phyloP scores from a whole-genome alignment of 257 asterid species.

The Nicotiana sylvestris region DNA sequence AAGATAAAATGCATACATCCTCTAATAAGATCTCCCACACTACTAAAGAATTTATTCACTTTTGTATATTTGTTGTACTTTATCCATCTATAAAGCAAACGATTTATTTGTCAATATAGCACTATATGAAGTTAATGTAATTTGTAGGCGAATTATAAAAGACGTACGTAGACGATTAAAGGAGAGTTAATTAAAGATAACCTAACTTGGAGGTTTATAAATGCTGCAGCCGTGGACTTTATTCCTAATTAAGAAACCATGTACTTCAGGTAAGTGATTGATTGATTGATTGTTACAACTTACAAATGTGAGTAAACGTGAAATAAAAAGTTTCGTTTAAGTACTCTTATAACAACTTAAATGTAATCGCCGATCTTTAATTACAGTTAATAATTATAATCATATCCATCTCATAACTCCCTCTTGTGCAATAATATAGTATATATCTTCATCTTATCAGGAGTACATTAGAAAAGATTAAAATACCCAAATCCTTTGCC shows the following conservation, averaged over 20 bases:
- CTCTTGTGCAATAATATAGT: not conserved
- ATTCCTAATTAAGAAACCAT: not conserved
- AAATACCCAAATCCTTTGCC: not conserved
- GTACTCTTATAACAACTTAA: not conserved
- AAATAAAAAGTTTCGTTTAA: not conserved
- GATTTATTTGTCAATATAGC: not conserved
- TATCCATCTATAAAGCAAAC: not conserved
- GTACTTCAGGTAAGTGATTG: not conserved
- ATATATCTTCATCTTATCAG: not conserved
- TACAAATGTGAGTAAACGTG: not conserved
- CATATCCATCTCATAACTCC: not conserved
- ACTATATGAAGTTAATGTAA: not conserved
- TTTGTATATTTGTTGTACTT: not conserved
- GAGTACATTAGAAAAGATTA: not conserved
- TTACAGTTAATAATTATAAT: not conserved
- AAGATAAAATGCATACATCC: too few relatives aligned
- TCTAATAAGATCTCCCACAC: not conserved
- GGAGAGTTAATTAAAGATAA: not conserved
- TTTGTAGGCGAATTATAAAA: not conserved
- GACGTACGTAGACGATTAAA: not conserved
- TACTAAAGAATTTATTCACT: not conserved
- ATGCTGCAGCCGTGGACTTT: not conserved
- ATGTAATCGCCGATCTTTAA: not conserved
- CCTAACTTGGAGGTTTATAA: constrained; percentile 1
- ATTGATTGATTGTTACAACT: not conserved